Conservation (phyloP, 23 red algal genomes). For the Gracilaria vermiculophylla region DNA sequence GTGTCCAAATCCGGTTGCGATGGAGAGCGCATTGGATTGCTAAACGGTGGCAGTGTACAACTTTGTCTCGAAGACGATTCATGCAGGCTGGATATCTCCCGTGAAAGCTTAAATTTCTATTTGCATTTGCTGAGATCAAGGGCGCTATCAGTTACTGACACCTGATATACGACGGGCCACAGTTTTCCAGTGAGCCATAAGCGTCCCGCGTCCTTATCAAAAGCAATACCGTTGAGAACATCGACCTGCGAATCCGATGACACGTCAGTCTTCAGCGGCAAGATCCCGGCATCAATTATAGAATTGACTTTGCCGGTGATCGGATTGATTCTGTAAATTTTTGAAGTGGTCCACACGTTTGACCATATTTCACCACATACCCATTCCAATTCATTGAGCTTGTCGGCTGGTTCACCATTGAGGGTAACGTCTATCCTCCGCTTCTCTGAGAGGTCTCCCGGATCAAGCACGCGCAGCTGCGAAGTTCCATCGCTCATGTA, state of each 20-base stretch:
- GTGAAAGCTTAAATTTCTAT: slow-evolving; percentile 18
- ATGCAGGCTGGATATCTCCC: neutral
- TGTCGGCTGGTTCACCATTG: slow-evolving; percentile 2
- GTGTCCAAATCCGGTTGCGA: too few relatives aligned
- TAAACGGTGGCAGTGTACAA: too few relatives aligned
- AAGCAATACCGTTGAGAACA: slow-evolving; percentile 76
- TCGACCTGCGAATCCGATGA: neutral
- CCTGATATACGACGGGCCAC: slow-evolving; percentile 69
- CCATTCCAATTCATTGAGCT: slow-evolving; percentile 74
- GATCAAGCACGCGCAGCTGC: slow-evolving; percentile 50
- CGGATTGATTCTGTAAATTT: slow-evolving; percentile 70
- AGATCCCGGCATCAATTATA: slow-evolving; percentile 36
- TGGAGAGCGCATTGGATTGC: too few relatives aligned
- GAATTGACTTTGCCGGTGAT: slow-evolving; percentile 44
- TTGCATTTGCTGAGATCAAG: slow-evolving; percentile 57
- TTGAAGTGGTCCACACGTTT: slow-evolving; percentile 64
- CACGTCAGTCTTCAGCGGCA: slow-evolving; percentile 2
- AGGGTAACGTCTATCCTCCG: slow-evolving; percentile 50
- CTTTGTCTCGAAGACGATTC: too few relatives aligned
- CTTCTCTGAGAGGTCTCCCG: slow-evolving; percentile 40
- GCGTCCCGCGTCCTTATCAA: slow-evolving; percentile 44
- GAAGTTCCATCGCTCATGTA: slow-evolving; percentile 80
- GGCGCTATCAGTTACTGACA: slow-evolving; percentile 29
- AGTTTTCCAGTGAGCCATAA: slow-evolving; percentile 80
- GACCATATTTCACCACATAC: slow-evolving; percentile 66